phyloP scores from a whole-genome alignment of 179 eudicot species.

The Patellifolia procumbens region DNA sequence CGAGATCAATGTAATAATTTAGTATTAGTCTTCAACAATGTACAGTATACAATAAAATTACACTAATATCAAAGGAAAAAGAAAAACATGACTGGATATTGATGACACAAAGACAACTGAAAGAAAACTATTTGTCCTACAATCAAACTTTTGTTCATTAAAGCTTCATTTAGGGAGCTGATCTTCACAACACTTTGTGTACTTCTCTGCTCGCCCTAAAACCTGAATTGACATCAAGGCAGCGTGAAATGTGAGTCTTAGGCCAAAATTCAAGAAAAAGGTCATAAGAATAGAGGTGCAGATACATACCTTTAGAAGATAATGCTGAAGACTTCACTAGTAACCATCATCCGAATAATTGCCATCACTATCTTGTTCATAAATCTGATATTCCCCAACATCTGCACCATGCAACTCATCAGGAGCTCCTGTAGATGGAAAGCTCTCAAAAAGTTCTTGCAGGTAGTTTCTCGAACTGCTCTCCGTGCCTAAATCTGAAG shows the following conservation, averaged over 20 bases:
- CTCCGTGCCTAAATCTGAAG: constrained; percentile 53
- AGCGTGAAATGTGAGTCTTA: background rate
- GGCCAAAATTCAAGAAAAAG: background rate
- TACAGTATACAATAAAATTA: too few relatives aligned
- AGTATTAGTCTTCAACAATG: too few relatives aligned
- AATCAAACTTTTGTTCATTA: background rate
- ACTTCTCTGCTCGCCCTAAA: background rate
- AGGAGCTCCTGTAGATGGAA: constrained; percentile 46
- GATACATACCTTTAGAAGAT: background rate
- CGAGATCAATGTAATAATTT: too few relatives aligned
- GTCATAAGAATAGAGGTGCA: background rate
- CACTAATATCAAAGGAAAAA: too few relatives aligned
- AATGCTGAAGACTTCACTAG: constrained; percentile 21
- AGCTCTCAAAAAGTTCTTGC: constrained; percentile 86
- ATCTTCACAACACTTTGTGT: background rate
- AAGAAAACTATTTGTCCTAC: background rate
- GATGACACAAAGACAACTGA: background rate
- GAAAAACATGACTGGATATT: background rate
- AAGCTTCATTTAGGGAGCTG: background rate
- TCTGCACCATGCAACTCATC: constrained; percentile 41
- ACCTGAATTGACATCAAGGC: background rate
- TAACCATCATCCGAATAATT: constrained; percentile 59
- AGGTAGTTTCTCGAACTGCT: constrained; percentile 68
- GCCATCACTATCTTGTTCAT: constrained; percentile 68
- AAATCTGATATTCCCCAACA: constrained; percentile 76